Base-by-base conservation (phyloP, 2,329 filamentous ascomycete species). In the Fusarium succisae region DNA sequence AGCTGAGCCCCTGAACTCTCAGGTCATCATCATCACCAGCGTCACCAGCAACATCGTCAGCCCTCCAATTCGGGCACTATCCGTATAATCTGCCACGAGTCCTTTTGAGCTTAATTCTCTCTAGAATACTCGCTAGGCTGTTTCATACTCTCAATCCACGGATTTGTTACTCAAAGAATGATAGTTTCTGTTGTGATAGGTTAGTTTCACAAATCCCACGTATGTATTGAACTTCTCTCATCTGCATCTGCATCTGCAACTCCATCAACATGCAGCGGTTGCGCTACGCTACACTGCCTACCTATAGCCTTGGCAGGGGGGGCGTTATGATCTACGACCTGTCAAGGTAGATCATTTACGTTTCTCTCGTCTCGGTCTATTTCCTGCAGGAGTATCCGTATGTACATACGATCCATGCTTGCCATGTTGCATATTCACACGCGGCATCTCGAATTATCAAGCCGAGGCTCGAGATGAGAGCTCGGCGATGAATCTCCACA, bases 61-160 rank as follows among this genome's bases (percentile, higher is more conserved):
- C 63, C 60, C 63, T 74, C 65, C 59, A 66, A 53, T 55, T 77
- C 75, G 75, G 75, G 43, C 75, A 69, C 56, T 63, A 75, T 77
- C 75, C 75, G 73, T 66, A 60, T 69, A 57, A 55, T 37, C 48
- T 37, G 38, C 43, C 38, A 47, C 44, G 24, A 58, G 35, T 26
- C 37, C 58, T 20, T 30, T 24, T 43, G 48, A 39, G 41, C 24
- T 61, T 73, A 55, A 76, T 65, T 61, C 28, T 53, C 53, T 58
- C 57, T 64, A 54, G 51, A 56, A n/a, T 54, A 45, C 20, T 44
- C 35, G 43, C 48, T 68, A 63, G 68, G 45, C 41, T 60, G 58
- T 77, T 70, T 71, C 62, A 60, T 62, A 32, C 55, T 39, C 35
- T 43, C 51, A 50, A 45, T 35, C 55, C 61, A 26, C 50, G 73